Evolutionary conservation across 768 basidiomycete genomes (phyloP), one percentile per base, ranked within the genome.

Genomic region (Suillus alpinus): DNA sequence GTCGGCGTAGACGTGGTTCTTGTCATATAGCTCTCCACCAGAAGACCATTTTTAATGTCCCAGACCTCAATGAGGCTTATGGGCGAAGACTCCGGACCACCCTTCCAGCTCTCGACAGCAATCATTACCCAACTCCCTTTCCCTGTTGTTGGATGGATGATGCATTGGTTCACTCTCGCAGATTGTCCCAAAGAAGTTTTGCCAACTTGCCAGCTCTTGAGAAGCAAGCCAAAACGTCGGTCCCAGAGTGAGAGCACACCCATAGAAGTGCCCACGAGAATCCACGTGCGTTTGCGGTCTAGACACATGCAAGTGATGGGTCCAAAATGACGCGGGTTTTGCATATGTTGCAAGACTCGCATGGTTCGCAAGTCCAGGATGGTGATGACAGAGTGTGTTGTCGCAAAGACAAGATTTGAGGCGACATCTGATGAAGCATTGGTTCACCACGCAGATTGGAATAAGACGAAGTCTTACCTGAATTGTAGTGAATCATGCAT

Each of bases 221-320:
- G 79, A 4, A 90, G 77, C 20, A 98, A 78, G 1, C 95, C 95
- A 66, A 98, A 99, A 10, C 96, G 89, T 46, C 94, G 86, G 75
- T 99, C 97, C 95, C 95, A 99, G 3, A 99, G 80, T 0, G 91
- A 87, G 13, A 98, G 76, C 14, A 89, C 85, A 6, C 96, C 97
- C 1, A 83, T 85, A 2, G 89, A 85, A 1, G 96, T 97, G 2
- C 93, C 96, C 18, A 91, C 87, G 13, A 97, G 79, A 29, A 96
- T 80, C 96, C 96, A 98, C 6, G 91, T 84, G 29, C 83, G 86
- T 68, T 89, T 92, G 37, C 86, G 85, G 70, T 96, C 95, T 50
- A 94, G 73, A 66, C 93, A 96, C 60, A 96, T 72, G 43, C 86
- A 83, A 0, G 94, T 91, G 62, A 98, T 92, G 0, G 94, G 86